Evolutionary conservation across 75 land plant genomes (phyloP).

Genomic region (Azolla pinnata): DNA sequence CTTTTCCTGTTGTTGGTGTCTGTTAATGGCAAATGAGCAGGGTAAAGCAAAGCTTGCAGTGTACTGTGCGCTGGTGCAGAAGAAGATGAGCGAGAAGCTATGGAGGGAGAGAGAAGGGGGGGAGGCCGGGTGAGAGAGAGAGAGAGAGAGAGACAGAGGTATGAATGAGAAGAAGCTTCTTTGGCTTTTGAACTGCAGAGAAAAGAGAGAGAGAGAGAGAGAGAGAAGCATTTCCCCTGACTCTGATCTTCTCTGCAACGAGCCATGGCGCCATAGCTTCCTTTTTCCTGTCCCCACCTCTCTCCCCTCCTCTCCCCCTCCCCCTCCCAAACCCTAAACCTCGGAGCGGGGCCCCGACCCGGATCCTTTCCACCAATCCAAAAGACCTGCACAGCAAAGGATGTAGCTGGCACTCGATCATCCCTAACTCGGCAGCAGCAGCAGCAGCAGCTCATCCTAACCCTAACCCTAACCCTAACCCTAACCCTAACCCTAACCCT

Average conservation of each 20-base stretch:
- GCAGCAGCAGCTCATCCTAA: no score
- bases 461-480: no score
- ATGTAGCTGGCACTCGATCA: no score
- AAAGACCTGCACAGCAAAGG: no score
- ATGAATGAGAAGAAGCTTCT: neutral
- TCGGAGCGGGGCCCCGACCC: neutral
- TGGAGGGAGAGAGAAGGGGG: neutral
- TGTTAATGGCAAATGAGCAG: no score
- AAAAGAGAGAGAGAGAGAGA: neutral
- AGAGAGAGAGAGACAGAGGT: neutral
- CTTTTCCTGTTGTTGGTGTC: no score
- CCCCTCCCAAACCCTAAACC: neutral
- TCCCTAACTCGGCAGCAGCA: no score
- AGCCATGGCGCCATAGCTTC: neutral
- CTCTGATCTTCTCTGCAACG: neutral
- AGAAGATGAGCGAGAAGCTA: neutral
- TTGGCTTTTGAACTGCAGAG: neutral
- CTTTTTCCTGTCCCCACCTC: neutral
- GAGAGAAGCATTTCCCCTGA: neutral
- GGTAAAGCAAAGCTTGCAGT: no score
- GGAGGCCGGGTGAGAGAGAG: neutral
- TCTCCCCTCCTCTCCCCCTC: neutral
- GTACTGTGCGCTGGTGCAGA: no score
- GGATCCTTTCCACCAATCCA: neutral
- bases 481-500: no score